A percentile compares a stretch with the other conserved stretches of the same genome.
phyloP scores from a whole-genome alignment of 2,329 filamentous ascomycete genomes.

The Beauveria rudraprayagi region DNA sequence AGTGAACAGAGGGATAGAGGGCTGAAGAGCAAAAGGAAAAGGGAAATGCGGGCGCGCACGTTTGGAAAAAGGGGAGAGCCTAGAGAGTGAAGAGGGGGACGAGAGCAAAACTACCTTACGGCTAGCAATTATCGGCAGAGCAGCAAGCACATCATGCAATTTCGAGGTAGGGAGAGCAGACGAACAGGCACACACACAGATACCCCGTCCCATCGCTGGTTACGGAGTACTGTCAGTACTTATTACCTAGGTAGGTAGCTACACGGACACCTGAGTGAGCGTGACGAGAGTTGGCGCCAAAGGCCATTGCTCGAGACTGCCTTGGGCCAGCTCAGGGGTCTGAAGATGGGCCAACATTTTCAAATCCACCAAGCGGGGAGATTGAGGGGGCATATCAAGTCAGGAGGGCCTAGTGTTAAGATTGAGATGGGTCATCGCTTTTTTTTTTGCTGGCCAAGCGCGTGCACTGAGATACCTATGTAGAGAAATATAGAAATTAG shows the following conservation, averaged over 20 bases:
- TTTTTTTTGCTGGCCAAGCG: background rate
- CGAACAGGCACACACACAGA: too few relatives aligned
- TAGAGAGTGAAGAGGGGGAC: background rate
- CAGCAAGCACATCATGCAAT: too few relatives aligned
- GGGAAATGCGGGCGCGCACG: slow-evolving; percentile 2
- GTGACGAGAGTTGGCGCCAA: background rate
- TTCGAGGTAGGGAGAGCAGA: too few relatives aligned
- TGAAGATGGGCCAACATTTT: background rate
- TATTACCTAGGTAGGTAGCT: too few relatives aligned
- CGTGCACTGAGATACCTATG: background rate
- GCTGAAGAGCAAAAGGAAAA: slow-evolving; percentile 1
- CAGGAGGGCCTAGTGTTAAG: background rate
- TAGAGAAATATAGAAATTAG: too few relatives aligned
- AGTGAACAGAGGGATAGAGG: background rate
- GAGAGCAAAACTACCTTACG: background rate
- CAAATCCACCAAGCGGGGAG: background rate
- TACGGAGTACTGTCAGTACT: too few relatives aligned
- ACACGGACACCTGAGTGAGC: background rate
- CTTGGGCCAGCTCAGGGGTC: background rate
- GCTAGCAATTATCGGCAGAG: too few relatives aligned
- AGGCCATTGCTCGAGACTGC: background rate
- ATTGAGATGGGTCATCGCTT: background rate
- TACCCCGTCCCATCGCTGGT: too few relatives aligned
- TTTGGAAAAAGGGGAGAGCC: background rate
- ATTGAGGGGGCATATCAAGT: background rate